phyloP scores from a whole-genome alignment of 1,284 basidiomycete genomes.

The Boletus semigastroideus region DNA sequence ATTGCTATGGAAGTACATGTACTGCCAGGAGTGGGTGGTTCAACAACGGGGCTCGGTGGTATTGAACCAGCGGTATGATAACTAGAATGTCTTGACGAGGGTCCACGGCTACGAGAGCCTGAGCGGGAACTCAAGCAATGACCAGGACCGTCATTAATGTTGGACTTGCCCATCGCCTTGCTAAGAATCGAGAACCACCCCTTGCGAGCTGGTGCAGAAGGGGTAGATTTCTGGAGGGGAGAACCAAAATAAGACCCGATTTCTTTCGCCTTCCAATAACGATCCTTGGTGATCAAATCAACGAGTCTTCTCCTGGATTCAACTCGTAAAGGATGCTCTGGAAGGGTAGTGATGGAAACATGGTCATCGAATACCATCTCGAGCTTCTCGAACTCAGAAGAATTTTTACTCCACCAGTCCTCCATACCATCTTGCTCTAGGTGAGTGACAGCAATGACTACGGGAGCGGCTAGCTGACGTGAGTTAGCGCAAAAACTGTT shows the following conservation, averaged over 20 bases:
- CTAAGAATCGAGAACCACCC: neutral
- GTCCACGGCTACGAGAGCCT: neutral
- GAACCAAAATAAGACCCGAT: conserved; percentile 21
- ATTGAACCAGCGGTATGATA: conserved; percentile 16
- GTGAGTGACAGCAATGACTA: conserved; percentile 26
- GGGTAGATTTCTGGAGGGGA: neutral
- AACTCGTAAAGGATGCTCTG: conserved; percentile 2
- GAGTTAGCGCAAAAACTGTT: conserved; percentile 23
- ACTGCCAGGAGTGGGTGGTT: conserved; percentile 12
- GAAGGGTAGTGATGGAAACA: conserved; percentile 26
- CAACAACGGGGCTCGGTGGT: conserved; percentile 11
- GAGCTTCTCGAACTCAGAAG: neutral
- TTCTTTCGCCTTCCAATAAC: conserved; percentile 8
- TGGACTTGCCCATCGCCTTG: neutral
- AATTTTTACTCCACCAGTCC: conserved; percentile 30
- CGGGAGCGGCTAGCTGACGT: conserved; percentile 24
- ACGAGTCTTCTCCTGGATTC: conserved; percentile 19
- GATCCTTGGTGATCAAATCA: conserved; percentile 10
- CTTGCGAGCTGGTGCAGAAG: neutral
- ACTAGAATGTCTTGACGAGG: conserved; percentile 1
- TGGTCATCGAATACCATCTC: conserved; percentile 28
- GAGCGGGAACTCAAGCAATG: neutral
- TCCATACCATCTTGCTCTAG: conserved; percentile 27
- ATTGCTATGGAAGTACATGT: neutral
- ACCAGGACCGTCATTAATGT: neutral